Evolutionary conservation across 257 asterid species (phyloP), one percentile per base, ranked within the genome.

Genomic region (Nemophila menziesii): DNA sequence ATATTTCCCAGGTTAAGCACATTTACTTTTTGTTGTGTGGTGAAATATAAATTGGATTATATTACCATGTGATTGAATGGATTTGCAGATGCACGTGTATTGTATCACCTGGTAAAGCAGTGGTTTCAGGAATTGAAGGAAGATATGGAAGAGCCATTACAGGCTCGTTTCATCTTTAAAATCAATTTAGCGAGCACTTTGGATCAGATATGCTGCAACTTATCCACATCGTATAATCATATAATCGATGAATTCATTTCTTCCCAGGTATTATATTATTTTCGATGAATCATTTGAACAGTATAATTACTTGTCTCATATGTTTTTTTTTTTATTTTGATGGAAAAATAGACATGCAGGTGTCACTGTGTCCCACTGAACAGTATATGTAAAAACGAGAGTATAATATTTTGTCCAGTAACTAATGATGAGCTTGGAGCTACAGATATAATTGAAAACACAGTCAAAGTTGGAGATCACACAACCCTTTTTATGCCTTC

Each of bases 341-440:
- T 70, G 45, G n/a, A 49, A 40, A 48, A 49, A 56, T 78, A 89
- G 98, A 72, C 92, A 56, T 89, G 96, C 82, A 66, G 85, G 65
- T 89, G 96, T 55, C 95, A 89, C 48, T 92, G 95, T 64, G 58
- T 76, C 63, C 92, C 86, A 6, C 58, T 80, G 64, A 74, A 74
- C 52, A 55, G 62, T 54, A 50, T 68, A 56, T 57, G 51, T 63
- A 43, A 19, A 61, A 58, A 56, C 10, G 49, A 48, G 59, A 46
- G 48, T 22, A 53, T 37, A 51, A 46, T 36, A 10, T 51, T 66
- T 53, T 84, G 94, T 71, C 85, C 94, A 39, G 70, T 78, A 54
- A 78, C 80, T 22, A 55, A 63, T 21, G 55, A 63, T 51, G 63
- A 54, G 44, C 85, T 84, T 46, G 73, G 62, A 60, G 72, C 52